Base-by-base conservation (phyloP, 139 green algal species). In the Chlamydomonas asymmetrica region DNA sequence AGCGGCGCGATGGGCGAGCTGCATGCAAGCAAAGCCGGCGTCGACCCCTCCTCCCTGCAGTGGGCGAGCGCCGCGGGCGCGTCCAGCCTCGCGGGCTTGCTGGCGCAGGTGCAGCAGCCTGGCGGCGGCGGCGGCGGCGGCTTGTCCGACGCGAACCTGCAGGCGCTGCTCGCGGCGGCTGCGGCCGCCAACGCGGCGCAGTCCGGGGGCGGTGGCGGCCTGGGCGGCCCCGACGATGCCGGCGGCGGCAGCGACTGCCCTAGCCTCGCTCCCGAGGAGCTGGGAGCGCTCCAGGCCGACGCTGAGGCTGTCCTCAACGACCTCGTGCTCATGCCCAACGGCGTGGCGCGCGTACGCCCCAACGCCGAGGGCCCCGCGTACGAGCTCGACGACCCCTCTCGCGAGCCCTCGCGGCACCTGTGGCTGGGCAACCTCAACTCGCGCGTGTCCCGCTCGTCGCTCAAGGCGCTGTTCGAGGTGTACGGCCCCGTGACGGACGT, bases 371-470 rank as follows among this genome's bases (percentile, higher is more conserved):
- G n/a, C n/a, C n/a, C n/a, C n/a, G n/a, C n/a, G n/a, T n/a, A n/a
- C n/a, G n/a, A n/a, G n/a, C n/a, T n/a, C 32, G 71, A 77, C 32
- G 71, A 77, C 59, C 22, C 76, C 23, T 37, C 56, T 29, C 61
- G 66, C 7, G 34, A 61, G 38, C 22, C 79, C 1, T 90, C 80
- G 2, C 79, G 87, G 1, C 87, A 94, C 81, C 81, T 94, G 32
- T 94, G 90, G 90, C 80, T 94, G 23, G 90, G 90, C 69, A 94
- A 94, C 76, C 80, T 94, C 48, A 76, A 85, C 65, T 82, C 82
- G 2, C 80, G 84, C 29, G 79, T 91, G 37, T 73, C 86, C 5
- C 60, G 88, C 8, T 71, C 76, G 8, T 40, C 88, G 29, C 80
- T 89, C 18, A 88, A 91, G 66, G 75, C 78, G 7, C 73, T 93